Evolutionary conservation across 2,329 filamentous ascomycete species (phyloP), one percentile per base, ranked within the genome.

Genomic region (Curvularia spicifera): DNA sequence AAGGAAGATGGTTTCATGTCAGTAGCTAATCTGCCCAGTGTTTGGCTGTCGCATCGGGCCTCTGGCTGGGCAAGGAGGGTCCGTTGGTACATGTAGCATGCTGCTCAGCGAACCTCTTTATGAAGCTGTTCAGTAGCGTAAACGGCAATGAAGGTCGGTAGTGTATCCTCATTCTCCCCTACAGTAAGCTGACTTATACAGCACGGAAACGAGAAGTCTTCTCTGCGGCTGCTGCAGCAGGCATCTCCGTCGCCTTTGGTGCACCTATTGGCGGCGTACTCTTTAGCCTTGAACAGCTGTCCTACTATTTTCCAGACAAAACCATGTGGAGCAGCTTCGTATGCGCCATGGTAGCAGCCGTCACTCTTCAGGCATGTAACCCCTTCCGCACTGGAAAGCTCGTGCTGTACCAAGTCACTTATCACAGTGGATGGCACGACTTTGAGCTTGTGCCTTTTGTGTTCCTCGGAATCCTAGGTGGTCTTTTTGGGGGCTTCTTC

Each of bases 271-370:
- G 94, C 10, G 94, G 94, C 46, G 94, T 98, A 22, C 80, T 98
- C 20, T 98, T 98, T 81, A 96, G 91, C 78, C 85, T 98, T n/a
- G 94, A 91, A 85, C 92, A 96, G 84, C 82, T 98, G 2, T 96
- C 93, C 0, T 98, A 97, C 76, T 98, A 97, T 77, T 98, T 98
- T 68, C 94, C 95, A 0, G 94, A 98, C 78, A 98, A 98, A 78
- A 98, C 95, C 9, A 98, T 99, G 95, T 99, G 95, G 95, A 95
- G 97, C 76, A 97, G 93, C 71, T 99, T 99, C 72, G 95, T 99
- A 40, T 98, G 95, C 71, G 95, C 95, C 74, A 98, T 98, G 93
- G 91, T 96, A n/a, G 95, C 93, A 15, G 94, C 95, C 18, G 91
- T 98, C 37, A 92, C 93, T 13, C 83, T 99, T 4, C 94, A 98